These are phyloP conservation scores for Hortaea werneckii DNA, from an alignment of 2,329 filamentous ascomycete genomes.

Conservation along the genomic window DNA sequence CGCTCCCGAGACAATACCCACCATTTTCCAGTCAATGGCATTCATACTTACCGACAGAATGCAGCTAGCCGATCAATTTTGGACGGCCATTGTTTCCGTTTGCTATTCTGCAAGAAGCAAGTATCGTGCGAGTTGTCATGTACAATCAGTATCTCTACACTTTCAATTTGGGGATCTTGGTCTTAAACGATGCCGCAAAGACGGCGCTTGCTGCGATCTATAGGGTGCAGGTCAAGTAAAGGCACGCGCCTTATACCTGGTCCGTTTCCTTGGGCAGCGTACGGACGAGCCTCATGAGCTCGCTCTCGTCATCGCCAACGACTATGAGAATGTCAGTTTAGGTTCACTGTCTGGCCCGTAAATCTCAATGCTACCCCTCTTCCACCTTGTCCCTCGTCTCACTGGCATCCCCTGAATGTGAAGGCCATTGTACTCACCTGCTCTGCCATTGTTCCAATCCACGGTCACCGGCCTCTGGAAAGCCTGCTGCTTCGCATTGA, in stretches of 20 bases:
- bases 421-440: conserved; percentile 36
- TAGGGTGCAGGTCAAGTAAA: too few species aligned
- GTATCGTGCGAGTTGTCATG: too few species aligned
- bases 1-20: not conserved
- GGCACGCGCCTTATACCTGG: not conserved
- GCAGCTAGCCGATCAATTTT: not conserved
- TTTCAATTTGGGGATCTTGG: too few species aligned
- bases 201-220: too few species aligned
- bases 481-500: conserved; percentile 56
- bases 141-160: not conserved
- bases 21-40: not conserved
- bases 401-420: too few species aligned
- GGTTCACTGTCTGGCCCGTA: not conserved
- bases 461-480: conserved; percentile 77
- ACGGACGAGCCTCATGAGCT: conserved; percentile 74
- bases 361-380: too few species aligned
- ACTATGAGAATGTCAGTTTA: conserved; percentile 31
- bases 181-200: too few species aligned
- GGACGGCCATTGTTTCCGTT: not conserved
- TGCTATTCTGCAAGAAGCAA: not conserved
- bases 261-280: conserved; percentile 34
- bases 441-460: conserved; percentile 89
- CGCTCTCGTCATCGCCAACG: conserved; percentile 69
- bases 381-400: not conserved
- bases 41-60: not conserved